Conservation (phyloP, 495 filamentous ascomycete genomes). For the Emericellopsis terricola region DNA sequence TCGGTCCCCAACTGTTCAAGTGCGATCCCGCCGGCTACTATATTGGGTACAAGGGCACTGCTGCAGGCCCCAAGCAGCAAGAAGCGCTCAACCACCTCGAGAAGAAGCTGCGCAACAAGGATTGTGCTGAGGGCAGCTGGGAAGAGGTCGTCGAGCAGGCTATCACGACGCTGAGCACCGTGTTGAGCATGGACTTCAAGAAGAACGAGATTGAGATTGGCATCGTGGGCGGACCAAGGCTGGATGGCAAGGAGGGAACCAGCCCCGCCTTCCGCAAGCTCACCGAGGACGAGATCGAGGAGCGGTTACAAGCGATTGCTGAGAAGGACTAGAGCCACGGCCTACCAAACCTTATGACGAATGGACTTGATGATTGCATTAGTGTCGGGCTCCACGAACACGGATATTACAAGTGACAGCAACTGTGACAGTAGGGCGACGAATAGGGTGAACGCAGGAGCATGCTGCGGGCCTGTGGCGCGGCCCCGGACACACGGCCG, state of each 20-base stretch:
- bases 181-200: conserved; percentile 98
- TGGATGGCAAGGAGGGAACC: conserved; percentile 64
- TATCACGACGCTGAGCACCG: conserved; percentile 84
- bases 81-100: conserved; percentile 94
- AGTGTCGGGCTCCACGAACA: background rate
- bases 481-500: no score
- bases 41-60: conserved; percentile 93
- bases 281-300: conserved; percentile 96
- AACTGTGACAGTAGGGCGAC: no score
- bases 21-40: conserved; percentile 97
- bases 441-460: no score
- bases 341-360: no score
- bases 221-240: conserved; percentile 69
- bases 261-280: conserved; percentile 67
- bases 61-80: conserved; percentile 92
- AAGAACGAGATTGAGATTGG: conserved; percentile 97
- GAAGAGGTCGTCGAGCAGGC: conserved; percentile 95
- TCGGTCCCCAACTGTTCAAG: conserved; percentile 93
- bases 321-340: conserved; percentile 90
- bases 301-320: conserved; percentile 88
- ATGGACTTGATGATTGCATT: background rate
- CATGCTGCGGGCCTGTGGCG: no score
- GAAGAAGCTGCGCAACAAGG: conserved; percentile 99
- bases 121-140: conserved; percentile 81
- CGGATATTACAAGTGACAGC: background rate